Evolutionary conservation across 1,284 basidiomycete species (phyloP), one percentile per base, ranked within the genome.

Genomic region (Naganishia sp.): DNA sequence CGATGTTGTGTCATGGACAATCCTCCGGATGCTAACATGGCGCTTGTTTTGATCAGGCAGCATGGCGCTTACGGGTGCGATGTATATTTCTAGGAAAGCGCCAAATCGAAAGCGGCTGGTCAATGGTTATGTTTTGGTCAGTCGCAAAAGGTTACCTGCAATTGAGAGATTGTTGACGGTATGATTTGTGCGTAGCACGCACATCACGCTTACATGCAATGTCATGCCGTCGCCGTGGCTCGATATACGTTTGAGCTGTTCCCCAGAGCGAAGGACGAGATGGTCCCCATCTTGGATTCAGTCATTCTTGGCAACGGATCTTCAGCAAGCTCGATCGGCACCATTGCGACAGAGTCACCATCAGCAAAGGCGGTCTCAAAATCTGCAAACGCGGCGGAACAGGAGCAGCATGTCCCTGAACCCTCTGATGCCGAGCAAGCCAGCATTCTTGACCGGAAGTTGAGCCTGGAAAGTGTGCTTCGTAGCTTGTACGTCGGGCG

Each of bases 401-500:
- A 9, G 36, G 13, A 39, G 13, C 36, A 39, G 13, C 4, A 39
- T 13, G 7, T 5, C 36, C 11, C 36, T 36, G 10, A 39, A 7
- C 36, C 9, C 13, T 39, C 36, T 39, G 36, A 39, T 39, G 36
- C 36, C 36, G 36, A 3, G 13, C 36, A 61, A 23, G 48, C 42
- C 42, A 50, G 36, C 39, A 18, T 43, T 31, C 48, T 61, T 3
- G 59, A 61, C 25, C 59, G 59, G 21, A 61, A 61, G 23, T 43
- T 52, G 56, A 55, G 52, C 33, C 33, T 64, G 21, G 61, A 54
- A 42, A 55, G 54, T 23, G 61, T 54, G 6, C 61, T 64, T n/a
- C 61, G 50, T 28, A 55, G 61, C n/a, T 55, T 60, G 50, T 66
- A 18, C 49, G 56, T 49, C 23, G 36, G 23, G 44, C 45, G 4